A percentile compares a stretch with the other conserved stretches of the same genome.
Conservation (phyloP, 129 eudicot species). For the sunflower (Helianthus annuus) region DNA sequence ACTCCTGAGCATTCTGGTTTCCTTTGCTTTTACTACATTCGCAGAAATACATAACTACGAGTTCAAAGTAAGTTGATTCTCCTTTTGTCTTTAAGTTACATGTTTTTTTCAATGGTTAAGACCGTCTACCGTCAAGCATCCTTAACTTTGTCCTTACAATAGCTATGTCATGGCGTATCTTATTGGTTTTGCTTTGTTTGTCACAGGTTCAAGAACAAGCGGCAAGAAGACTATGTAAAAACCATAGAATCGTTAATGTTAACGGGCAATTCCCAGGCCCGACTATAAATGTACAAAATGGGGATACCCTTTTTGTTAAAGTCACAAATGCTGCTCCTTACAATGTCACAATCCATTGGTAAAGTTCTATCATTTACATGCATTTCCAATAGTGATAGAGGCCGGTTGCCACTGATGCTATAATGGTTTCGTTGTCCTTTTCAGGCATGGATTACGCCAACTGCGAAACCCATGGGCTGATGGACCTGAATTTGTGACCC, state of each 20-base stretch:
- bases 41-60: constrained; percentile 53
- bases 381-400: neutral
- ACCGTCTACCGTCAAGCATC: neutral
- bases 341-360: constrained; percentile 76
- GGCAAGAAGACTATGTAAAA: constrained; percentile 69
- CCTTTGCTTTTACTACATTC: constrained; percentile 37
- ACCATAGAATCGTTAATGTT: constrained; percentile 63
- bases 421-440: neutral
- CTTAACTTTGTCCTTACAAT: neutral
- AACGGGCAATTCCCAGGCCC: constrained; percentile 91
- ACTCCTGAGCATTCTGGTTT: constrained; percentile 26
- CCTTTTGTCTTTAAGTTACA: neutral
- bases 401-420: neutral
- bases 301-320: constrained; percentile 58
- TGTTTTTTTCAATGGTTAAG: too few species aligned
- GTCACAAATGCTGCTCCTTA: constrained; percentile 63
- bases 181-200: neutral
- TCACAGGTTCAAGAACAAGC: constrained; percentile 68
- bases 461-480: constrained; percentile 90
- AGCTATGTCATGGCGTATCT: neutral
- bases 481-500: constrained; percentile 83
- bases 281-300: constrained; percentile 57
- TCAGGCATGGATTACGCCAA: constrained; percentile 85
- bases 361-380: neutral
- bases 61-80: constrained; percentile 41